Percentiles rank a stretch among this genome's conserved stretches.
Conservation (phyloP, 78 protist genomes). For the Emiliania huxleyi region DNA sequence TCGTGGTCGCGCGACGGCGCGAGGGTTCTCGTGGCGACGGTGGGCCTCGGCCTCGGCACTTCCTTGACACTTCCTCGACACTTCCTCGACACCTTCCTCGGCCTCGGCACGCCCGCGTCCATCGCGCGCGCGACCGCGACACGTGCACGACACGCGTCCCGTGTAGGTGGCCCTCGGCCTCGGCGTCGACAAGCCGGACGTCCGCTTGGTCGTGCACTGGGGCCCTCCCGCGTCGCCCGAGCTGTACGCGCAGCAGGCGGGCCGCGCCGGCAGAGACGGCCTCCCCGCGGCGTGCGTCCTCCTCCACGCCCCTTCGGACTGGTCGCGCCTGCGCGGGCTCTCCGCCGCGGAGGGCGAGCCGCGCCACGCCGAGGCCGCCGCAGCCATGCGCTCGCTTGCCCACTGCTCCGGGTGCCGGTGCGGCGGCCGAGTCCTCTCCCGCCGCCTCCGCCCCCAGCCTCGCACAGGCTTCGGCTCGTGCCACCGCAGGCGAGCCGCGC, state of each 20-base stretch:
- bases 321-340: neutral
- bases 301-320: neutral
- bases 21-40: constrained; percentile 44
- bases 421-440: too few relatives aligned
- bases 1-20: neutral
- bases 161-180: constrained; percentile 74
- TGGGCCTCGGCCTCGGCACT: too few relatives aligned
- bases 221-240: neutral
- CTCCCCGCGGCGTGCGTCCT: neutral
- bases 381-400: neutral
- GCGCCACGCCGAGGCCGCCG: neutral
- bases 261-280: constrained; percentile 63
- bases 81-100: too few relatives aligned
- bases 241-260: constrained; percentile 51
- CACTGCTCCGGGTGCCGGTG: neutral
- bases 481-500: too few relatives aligned
- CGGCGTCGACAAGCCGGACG: constrained; percentile 60
- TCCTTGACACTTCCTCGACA: too few relatives aligned
- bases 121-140: too few relatives aligned
- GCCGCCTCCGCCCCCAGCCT: too few relatives aligned
- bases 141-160: too few relatives aligned
- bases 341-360: neutral
- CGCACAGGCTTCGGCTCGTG: too few relatives aligned
- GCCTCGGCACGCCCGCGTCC: too few relatives aligned
- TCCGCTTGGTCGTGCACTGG: constrained; percentile 51